A percentile compares a stretch with the other conserved stretches of the same genome.
Evolutionary conservation across 2,329 filamentous ascomycete species (phyloP).

Genomic region (Colletotrichum falcatum): DNA sequence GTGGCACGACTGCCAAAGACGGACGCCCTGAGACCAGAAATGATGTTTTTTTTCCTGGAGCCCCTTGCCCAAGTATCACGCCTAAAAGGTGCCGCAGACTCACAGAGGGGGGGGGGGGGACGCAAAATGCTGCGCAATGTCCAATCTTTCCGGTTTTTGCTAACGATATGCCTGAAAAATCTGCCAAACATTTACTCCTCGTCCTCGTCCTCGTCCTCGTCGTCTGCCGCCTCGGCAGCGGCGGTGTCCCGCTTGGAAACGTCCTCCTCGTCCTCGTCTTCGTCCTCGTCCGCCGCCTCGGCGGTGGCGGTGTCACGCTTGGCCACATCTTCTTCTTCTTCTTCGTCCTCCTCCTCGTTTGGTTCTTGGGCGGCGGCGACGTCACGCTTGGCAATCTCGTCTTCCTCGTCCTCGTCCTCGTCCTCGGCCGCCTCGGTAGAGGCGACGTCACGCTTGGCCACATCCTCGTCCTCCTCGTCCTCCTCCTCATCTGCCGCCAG

Average conservation of each 20-base stretch:
- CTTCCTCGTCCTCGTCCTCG: conserved; percentile 10
- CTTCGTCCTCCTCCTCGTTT: conserved; percentile 4
- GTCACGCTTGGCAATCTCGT: conserved; percentile 14
- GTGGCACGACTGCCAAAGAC: no score
- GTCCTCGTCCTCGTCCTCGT: conserved; percentile 18
- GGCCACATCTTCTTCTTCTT: conserved; percentile 22
- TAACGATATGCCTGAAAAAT: no score
- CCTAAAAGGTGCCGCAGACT: no score
- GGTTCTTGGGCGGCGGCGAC: background rate
- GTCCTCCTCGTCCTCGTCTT: conserved; percentile 14
- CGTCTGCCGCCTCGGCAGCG: background rate
- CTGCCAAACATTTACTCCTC: background rate
- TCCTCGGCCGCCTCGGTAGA: conserved; percentile 1
- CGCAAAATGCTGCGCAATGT: background rate
- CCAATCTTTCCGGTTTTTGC: background rate
- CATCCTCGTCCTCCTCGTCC: conserved; percentile 13
- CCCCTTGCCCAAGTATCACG: no score
- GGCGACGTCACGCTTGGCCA: conserved; percentile 5
- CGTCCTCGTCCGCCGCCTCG: background rate
- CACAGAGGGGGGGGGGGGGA: no score
- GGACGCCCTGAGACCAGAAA: no score
- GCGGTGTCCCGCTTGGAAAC: conserved; percentile 1
- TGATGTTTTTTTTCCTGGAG: no score
- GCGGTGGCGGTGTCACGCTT: conserved; percentile 2
- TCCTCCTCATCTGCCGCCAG: background rate